Evolutionary conservation across 2,329 filamentous ascomycete species (phyloP).

Genomic region (Exophiala phaeomuriformis): DNA sequence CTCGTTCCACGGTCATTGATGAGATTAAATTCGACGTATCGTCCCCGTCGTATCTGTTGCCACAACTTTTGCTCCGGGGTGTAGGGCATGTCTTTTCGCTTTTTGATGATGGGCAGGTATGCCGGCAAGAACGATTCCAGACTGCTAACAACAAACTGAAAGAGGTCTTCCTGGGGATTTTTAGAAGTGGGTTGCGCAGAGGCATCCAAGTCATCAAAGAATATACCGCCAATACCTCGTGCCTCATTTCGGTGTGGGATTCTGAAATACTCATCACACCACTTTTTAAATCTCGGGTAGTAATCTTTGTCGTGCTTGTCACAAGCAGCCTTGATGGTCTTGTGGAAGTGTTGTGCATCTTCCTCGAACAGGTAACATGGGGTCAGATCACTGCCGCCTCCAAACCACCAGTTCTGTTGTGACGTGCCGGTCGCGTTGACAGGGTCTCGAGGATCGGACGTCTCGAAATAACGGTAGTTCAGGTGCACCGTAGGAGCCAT

Average conservation of each 20-base stretch:
- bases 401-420: conserved; percentile 86
- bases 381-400: conserved; percentile 88
- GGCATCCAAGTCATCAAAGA: conserved; percentile 93
- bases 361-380: conserved; percentile 94
- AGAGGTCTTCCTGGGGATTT: conserved; percentile 80
- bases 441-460: conserved; percentile 72
- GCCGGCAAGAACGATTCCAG: conserved; percentile 81
- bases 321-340: conserved; percentile 83
- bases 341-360: conserved; percentile 94
- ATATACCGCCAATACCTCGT: conserved; percentile 88
- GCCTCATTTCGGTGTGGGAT: conserved; percentile 84
- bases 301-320: conserved; percentile 88
- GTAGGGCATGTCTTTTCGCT: conserved; percentile 85
- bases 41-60: conserved; percentile 90
- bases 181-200: conserved; percentile 46
- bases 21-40: conserved; percentile 97
- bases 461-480: conserved; percentile 99
- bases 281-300: conserved; percentile 91
- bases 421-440: conserved; percentile 45
- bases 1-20: conserved; percentile 93
- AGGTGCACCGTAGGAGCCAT: conserved; percentile 97
- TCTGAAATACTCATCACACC: conserved; percentile 97
- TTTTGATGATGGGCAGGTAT: conserved; percentile 82
- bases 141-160: conserved; percentile 80
- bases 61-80: conserved; percentile 82